These are phyloP conservation scores for Balamuthia mandrillaris DNA, from an alignment of 208 protist genomes.

Conservation along the genomic window DNA sequence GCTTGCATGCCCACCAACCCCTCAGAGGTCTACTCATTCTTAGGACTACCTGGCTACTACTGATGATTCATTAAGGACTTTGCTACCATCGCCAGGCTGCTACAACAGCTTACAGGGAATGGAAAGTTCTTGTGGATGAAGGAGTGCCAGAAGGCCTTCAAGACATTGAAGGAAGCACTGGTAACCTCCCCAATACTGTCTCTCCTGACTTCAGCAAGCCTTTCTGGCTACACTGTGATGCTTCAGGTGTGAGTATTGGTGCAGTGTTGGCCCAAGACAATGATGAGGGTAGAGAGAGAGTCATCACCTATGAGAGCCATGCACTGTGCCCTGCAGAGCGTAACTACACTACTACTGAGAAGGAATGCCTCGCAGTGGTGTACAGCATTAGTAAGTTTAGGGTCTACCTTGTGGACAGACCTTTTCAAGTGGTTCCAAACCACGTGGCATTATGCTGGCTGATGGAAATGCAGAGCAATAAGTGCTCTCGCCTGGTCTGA, in stretches of 20 bases:
- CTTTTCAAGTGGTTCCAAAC: background rate
- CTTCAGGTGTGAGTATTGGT: background rate
- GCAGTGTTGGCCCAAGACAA: background rate
- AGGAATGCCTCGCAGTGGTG: background rate
- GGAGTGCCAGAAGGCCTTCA: background rate
- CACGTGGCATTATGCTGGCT: background rate
- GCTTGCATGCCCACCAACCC: background rate
- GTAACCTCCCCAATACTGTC: background rate
- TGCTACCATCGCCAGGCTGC: background rate
- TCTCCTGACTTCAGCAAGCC: background rate
- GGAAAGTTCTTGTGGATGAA: background rate
- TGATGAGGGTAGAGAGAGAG: background rate
- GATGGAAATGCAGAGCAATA: background rate
- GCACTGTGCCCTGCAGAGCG: background rate
- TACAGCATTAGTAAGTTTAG: background rate
- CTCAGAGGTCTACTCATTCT: background rate
- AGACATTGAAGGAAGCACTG: background rate
- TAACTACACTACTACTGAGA: background rate
- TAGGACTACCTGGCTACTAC: background rate
- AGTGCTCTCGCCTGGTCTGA: no score
- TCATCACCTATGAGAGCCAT: background rate
- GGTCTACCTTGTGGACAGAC: background rate
- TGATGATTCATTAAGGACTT: background rate
- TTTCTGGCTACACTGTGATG: background rate
- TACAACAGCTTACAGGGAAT: background rate